Percentiles rank a stretch among this genome's conserved stretches.
These are phyloP conservation scores for Mucor mucedo DNA, from an alignment of 371 early-diverging fungal species.

Conservation along the genomic window DNA sequence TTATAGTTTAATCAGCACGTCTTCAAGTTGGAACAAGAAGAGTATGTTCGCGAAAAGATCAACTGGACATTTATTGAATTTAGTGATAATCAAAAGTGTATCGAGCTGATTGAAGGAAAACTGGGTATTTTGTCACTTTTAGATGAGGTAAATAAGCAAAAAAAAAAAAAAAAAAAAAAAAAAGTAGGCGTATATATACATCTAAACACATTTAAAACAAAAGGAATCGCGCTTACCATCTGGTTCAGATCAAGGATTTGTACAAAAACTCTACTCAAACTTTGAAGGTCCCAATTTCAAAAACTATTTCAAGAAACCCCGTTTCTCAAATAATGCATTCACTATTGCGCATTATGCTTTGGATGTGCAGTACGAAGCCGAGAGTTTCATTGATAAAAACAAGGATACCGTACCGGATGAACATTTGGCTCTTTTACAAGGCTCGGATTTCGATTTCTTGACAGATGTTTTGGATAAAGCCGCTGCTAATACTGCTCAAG, in stretches of 20 bases:
- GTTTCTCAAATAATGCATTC: conserved; percentile 86
- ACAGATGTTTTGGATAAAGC: conserved; percentile 69
- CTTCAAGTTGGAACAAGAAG: conserved; percentile 94
- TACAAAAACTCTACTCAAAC: conserved; percentile 83
- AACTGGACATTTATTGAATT: conserved; percentile 94
- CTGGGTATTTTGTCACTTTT: conserved; percentile 94
- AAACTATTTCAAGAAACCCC: conserved; percentile 89
- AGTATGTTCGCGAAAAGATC: conserved; percentile 93
- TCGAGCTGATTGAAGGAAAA: conserved; percentile 97
- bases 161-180: neutral
- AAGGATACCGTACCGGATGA: conserved; percentile 98
- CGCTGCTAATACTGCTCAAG: conserved; percentile 48
- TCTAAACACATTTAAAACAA: no score
- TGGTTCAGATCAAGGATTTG: conserved; percentile 82
- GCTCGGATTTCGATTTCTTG: conserved; percentile 75
- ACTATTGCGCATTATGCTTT: conserved; percentile 93
- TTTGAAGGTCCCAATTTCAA: conserved; percentile 73
- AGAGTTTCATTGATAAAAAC: conserved; percentile 98
- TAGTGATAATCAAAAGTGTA: conserved; percentile 99
- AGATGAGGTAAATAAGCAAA: conserved; percentile 78
- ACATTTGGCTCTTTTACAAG: conserved; percentile 73
- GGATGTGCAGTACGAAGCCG: conserved; percentile 88
- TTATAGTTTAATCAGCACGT: conserved; percentile 73
- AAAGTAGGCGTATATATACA: neutral
- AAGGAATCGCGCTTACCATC: conserved; percentile 89